Base-by-base conservation (phyloP, 2,329 filamentous ascomycete species). In the Xylaria sp. region DNA sequence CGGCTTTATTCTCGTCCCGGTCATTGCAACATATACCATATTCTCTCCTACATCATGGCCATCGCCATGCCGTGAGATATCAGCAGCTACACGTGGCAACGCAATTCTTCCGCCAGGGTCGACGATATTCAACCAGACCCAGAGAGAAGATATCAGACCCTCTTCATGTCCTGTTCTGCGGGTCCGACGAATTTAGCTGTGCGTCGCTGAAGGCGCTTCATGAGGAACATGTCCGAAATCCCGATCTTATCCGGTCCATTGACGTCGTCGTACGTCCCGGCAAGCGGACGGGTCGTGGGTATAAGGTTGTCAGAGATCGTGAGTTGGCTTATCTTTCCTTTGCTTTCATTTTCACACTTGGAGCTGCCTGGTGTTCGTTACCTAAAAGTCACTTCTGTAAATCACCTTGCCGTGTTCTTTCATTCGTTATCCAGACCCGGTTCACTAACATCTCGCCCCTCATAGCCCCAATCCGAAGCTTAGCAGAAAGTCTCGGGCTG, bases 181-280 rank as follows among this genome's bases (percentile, higher is more conserved):
- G 96, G 71, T 96, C 95, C 3, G 96, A 99, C 79, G 86, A 90
- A 2, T 97, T 98, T 80, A 97, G 95, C 82, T 91, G 91, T 75
- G 87, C 87, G 61, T 93, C 93, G 1, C 83, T 99, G 59, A 82
- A 83, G 67, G 92, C 92, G 6, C 82, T 99, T 40, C 80, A 91
- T 74, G 76, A 81, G 5, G 91, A 93, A 76, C 85, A 89, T 61
- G 69, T 79, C 31, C 76, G 75, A 62, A 85, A 85, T 65, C 85
- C 81, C 6, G 80, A 81, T 20, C 81, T 89, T 11, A 89, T 97
- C 63, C 84, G 86, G 66, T 93, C 92, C 5, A 91, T 99, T 71
- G 91, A 97, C 79, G 94, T 99, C 2, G 88, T 97, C 59, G 92
- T 94, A 69, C 87, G 92, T 63, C 92, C 93, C 0, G 89, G 89